Percentiles rank a stretch among this genome's conserved stretches.
phyloP scores from a whole-genome alignment of 805 yeast genomes.

The Kluyveromyces nonfermentans region DNA sequence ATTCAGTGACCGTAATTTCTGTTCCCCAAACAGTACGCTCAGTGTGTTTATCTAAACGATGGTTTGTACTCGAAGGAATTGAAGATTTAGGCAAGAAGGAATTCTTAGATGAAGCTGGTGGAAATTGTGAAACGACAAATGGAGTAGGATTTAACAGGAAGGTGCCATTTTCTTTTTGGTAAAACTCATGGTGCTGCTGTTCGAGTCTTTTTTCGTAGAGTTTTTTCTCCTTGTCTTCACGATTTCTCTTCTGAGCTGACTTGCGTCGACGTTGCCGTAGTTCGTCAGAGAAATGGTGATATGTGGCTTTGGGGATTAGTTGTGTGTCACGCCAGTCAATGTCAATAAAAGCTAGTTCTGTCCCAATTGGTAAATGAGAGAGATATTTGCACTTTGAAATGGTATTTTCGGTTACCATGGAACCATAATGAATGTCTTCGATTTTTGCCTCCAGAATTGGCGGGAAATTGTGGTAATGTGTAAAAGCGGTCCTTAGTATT shows the following conservation, averaged over 20 bases:
- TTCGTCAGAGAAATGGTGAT: conserved; percentile 42
- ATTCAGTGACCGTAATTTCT: conserved; percentile 21
- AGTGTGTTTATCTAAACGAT: conserved; percentile 6
- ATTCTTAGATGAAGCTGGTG: neutral
- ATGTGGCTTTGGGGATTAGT: conserved; percentile 35
- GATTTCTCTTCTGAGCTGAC: conserved; percentile 38
- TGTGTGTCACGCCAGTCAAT: conserved; percentile 63
- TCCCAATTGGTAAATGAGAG: conserved; percentile 76
- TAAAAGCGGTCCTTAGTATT: conserved; percentile 54
- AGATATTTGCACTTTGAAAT: conserved; percentile 62
- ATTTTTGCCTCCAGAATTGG: conserved; percentile 47
- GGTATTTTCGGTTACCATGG: conserved; percentile 48
- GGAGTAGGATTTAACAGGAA: conserved; percentile 5
- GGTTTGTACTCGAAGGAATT: conserved; percentile 7
- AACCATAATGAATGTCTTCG: conserved; percentile 62
- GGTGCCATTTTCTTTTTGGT: conserved; percentile 47
- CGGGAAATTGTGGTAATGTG: conserved; percentile 61
- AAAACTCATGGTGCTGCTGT: conserved; percentile 47
- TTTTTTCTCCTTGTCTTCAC: conserved; percentile 53
- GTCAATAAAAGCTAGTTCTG: conserved; percentile 75
- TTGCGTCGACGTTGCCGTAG: conserved; percentile 47
- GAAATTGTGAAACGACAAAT: neutral
- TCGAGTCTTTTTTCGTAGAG: conserved; percentile 52
- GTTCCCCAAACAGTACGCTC: conserved; percentile 76
- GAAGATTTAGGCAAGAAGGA: neutral